Evolutionary conservation across 371 early-diverging fungal species (phyloP).

Genomic region (Lichtheimia ornata): DNA sequence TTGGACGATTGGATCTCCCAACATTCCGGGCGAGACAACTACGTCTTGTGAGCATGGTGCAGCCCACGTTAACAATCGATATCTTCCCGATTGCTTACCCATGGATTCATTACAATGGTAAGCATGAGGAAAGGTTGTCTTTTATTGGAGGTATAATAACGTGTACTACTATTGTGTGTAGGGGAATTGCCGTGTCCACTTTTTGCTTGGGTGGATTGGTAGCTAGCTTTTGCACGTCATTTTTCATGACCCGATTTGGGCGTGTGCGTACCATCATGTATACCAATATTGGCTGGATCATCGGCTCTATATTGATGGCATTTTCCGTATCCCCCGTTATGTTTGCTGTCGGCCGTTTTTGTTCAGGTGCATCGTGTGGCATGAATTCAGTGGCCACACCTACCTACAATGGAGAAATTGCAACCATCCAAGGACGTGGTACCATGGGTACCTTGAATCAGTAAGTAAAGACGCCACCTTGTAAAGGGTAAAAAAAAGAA

Average conservation of each 20-base stretch:
- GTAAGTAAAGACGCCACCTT: slow-evolving; percentile 9
- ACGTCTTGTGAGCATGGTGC: slow-evolving; percentile 4
- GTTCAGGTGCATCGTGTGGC: slow-evolving; percentile 83
- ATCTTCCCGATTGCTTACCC: slow-evolving; percentile 17
- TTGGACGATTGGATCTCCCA: slow-evolving; percentile 42
- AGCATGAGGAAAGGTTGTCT: not conserved
- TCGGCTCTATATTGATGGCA: slow-evolving; percentile 65
- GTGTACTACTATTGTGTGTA: not conserved
- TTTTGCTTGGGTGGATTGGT: slow-evolving; percentile 75
- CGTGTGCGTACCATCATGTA: slow-evolving; percentile 64
- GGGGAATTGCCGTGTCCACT: slow-evolving; percentile 68
- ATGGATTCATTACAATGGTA: slow-evolving; percentile 17
- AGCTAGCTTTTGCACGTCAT: slow-evolving; percentile 68
- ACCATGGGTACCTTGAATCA: slow-evolving; percentile 78
- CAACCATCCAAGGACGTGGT: slow-evolving; percentile 72
- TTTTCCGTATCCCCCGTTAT: slow-evolving; percentile 51
- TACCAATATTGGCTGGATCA: slow-evolving; percentile 62
- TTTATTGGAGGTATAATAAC: not conserved
- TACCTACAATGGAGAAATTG: slow-evolving; percentile 80
- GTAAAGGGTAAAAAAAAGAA: too few species aligned
- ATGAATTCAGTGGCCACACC: slow-evolving; percentile 76
- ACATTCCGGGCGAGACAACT: slow-evolving; percentile 26
- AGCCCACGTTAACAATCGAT: slow-evolving; percentile 7
- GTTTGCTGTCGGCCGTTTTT: slow-evolving; percentile 77
- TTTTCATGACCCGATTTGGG: slow-evolving; percentile 59